These are phyloP conservation scores for Fusarium decemcellulare DNA, from an alignment of 2,329 filamentous ascomycete species.

Conservation along the genomic window DNA sequence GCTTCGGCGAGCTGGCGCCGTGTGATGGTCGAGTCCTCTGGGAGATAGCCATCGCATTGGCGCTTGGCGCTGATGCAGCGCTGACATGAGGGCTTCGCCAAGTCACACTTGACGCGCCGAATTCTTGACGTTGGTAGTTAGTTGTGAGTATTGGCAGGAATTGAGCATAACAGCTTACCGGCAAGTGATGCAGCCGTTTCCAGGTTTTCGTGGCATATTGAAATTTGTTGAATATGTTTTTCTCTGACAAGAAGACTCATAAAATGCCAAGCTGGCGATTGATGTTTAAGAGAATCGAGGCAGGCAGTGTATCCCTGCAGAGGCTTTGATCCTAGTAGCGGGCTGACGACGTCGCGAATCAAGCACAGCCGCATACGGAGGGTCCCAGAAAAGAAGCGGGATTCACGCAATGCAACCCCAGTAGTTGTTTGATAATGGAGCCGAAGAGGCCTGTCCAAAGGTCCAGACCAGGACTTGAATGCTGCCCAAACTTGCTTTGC, in stretches of 20 bases:
- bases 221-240: background rate
- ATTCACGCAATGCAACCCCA: background rate
- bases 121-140: slow-evolving; percentile 41
- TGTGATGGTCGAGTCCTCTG: slow-evolving; percentile 41
- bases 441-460: no score
- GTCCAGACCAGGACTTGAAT: no score
- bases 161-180: slow-evolving; percentile 33
- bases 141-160: background rate
- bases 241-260: background rate
- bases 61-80: slow-evolving; percentile 46
- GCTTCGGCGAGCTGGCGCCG: slow-evolving; percentile 50
- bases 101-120: slow-evolving; percentile 55
- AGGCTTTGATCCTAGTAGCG: background rate
- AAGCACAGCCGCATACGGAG: slow-evolving; percentile 27
- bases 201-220: slow-evolving; percentile 43
- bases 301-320: background rate
- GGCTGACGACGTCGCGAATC: background rate
- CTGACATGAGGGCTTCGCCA: slow-evolving; percentile 49
- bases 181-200: slow-evolving; percentile 45
- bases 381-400: background rate
- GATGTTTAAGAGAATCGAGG: background rate
- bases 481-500: no score
- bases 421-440: no score
- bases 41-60: slow-evolving; percentile 53
- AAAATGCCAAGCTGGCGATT: background rate